These are phyloP conservation scores for Lasiosphaeris hirsuta DNA, from an alignment of 495 filamentous ascomycete species.

Conservation along the genomic window DNA sequence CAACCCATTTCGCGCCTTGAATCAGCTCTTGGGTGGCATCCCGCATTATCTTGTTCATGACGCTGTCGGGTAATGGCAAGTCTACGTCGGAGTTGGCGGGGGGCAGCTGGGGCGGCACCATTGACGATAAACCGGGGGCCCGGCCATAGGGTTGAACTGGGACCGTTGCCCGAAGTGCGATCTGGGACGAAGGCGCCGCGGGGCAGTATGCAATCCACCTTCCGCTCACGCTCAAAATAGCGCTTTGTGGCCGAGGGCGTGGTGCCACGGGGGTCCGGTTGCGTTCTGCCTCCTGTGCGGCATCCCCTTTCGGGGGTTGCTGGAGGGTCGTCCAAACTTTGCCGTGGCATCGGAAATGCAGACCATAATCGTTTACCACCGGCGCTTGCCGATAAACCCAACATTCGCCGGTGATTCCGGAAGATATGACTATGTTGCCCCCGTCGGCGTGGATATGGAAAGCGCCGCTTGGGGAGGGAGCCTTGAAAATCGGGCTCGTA, in stretches of 20 bases:
- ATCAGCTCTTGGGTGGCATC: slow-evolving; percentile 91
- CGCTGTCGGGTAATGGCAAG: slow-evolving; percentile 70
- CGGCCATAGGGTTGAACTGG: slow-evolving; percentile 48
- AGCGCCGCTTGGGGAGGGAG: slow-evolving; percentile 65
- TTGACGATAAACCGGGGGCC: slow-evolving; percentile 62
- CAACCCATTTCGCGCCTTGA: slow-evolving; percentile 80
- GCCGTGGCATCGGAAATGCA: slow-evolving; percentile 63
- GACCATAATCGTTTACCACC: slow-evolving; percentile 26
- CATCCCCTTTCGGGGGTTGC: slow-evolving; percentile 44
- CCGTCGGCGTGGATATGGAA: slow-evolving; percentile 66
- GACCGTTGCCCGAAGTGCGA: slow-evolving; percentile 61
- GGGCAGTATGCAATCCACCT: slow-evolving; percentile 87
- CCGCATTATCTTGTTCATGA: slow-evolving; percentile 80
- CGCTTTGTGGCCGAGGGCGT: slow-evolving; percentile 47
- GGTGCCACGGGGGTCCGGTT: slow-evolving; percentile 34
- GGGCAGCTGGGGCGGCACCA: slow-evolving; percentile 74
- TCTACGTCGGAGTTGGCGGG: slow-evolving; percentile 70
- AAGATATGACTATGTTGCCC: slow-evolving; percentile 67
- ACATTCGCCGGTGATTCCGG: slow-evolving; percentile 79
- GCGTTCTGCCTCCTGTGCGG: slow-evolving; percentile 43
- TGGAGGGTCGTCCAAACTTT: slow-evolving; percentile 86
- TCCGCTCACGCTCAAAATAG: slow-evolving; percentile 70
- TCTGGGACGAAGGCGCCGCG: slow-evolving; percentile 63
- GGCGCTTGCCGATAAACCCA: slow-evolving; percentile 62
- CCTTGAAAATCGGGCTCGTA: slow-evolving; percentile 51